These are phyloP conservation scores for Trichoderma cornu-damae DNA, from an alignment of 2,329 filamentous ascomycete genomes.

Conservation along the genomic window DNA sequence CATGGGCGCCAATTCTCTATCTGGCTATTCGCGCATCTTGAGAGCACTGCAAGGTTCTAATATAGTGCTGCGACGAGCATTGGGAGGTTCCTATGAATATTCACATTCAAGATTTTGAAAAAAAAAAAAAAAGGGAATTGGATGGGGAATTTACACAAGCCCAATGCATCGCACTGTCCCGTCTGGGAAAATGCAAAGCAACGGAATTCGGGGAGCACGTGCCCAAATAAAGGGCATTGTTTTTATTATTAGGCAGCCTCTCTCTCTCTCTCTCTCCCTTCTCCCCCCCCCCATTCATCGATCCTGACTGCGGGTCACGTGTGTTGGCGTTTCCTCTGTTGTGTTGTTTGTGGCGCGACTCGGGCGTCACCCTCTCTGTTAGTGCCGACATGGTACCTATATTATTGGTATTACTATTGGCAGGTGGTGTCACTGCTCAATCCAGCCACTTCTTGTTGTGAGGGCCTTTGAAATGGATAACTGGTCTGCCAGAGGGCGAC, in stretches of 20 bases:
- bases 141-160: too few relatives aligned
- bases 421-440: neutral
- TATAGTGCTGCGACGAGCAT: too few relatives aligned
- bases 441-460: neutral
- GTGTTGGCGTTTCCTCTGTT: slow-evolving; percentile 3
- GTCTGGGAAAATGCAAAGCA: too few relatives aligned
- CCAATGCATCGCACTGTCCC: too few relatives aligned
- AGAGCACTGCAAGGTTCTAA: too few relatives aligned
- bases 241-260: neutral
- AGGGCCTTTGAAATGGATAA: slow-evolving; percentile 32
- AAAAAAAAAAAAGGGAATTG: too few relatives aligned
- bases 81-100: too few relatives aligned
- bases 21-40: too few relatives aligned
- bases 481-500: slow-evolving; percentile 38
- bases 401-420: too few relatives aligned
- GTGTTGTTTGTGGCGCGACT: slow-evolving; percentile 2
- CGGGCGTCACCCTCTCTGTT: neutral
- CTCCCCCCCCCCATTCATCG: too few relatives aligned
- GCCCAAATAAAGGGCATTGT: neutral
- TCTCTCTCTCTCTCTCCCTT: neutral
- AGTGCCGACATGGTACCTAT: neutral
- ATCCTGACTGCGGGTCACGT: slow-evolving; percentile 5
- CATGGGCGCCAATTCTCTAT: too few relatives aligned
- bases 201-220: neutral
- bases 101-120: too few relatives aligned